These are phyloP conservation scores for Diaporthe sp. DNA, from an alignment of 2,329 filamentous ascomycete species.

Conservation along the genomic window DNA sequence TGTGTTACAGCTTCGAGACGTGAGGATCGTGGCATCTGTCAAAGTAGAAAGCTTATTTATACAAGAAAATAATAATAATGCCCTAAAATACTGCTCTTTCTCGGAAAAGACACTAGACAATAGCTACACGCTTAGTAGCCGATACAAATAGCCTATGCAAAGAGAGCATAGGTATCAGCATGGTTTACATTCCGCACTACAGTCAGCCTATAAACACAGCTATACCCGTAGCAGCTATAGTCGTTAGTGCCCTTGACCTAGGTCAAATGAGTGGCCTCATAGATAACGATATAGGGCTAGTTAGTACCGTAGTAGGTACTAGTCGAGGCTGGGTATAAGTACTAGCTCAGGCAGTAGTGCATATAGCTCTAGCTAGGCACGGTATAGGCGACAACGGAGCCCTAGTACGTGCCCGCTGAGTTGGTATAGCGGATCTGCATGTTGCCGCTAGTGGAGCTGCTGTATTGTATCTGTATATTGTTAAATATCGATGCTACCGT, in stretches of 20 bases:
- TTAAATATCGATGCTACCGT: constrained; percentile 63
- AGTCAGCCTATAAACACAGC: constrained; percentile 60
- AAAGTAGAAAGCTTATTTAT: too few relatives aligned
- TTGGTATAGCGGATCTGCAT: constrained; percentile 70
- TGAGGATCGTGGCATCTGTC: too few relatives aligned
- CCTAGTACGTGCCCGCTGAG: constrained; percentile 60
- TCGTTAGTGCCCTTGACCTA: constrained; percentile 69
- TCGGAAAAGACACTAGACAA: background rate
- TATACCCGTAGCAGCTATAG: constrained; percentile 61
- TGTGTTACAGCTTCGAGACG: too few relatives aligned
- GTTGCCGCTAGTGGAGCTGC: constrained; percentile 55
- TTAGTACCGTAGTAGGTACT: constrained; percentile 71
- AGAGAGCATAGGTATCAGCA: constrained; percentile 66
- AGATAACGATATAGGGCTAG: constrained; percentile 72
- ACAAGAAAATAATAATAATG: too few relatives aligned
- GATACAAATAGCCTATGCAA: constrained; percentile 37
- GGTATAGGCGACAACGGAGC: constrained; percentile 68
- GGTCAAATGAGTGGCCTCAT: constrained; percentile 72
- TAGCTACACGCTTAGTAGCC: background rate
- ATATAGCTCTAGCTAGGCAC: constrained; percentile 64
- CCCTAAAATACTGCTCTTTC: too few relatives aligned
- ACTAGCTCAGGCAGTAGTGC: constrained; percentile 71
- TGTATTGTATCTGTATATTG: constrained; percentile 64
- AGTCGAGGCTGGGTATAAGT: constrained; percentile 61
- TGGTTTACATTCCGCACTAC: constrained; percentile 66